These are phyloP conservation scores for Parachaetomium inaequale DNA, from an alignment of 495 filamentous ascomycete species.

Conservation along the genomic window DNA sequence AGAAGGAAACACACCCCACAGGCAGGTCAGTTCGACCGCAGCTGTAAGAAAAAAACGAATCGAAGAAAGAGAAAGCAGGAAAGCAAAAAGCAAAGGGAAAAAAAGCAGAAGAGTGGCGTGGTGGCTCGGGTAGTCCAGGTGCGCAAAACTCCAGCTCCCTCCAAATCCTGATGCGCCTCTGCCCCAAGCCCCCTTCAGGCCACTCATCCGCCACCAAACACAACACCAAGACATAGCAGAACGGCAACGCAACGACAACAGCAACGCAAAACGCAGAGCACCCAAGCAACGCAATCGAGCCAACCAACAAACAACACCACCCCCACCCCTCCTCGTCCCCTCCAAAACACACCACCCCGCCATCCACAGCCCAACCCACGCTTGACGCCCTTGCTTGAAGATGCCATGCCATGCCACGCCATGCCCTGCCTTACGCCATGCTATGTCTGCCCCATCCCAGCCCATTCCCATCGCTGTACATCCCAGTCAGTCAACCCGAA, in stretches of 20 bases:
- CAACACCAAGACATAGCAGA: not conserved
- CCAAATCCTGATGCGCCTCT: not conserved
- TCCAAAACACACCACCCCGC: not conserved
- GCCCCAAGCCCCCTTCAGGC: not conserved
- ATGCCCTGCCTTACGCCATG: not conserved
- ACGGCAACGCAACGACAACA: not conserved
- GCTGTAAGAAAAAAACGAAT: not conserved
- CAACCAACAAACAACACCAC: not conserved
- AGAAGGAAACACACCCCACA: slow-evolving; percentile 1
- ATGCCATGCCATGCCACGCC: not conserved
- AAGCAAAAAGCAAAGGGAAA: not conserved
- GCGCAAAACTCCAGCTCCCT: not conserved
- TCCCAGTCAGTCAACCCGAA: not conserved
- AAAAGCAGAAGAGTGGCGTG: not conserved
- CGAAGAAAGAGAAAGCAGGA: not conserved
- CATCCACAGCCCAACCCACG: not conserved
- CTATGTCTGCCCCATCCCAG: not conserved
- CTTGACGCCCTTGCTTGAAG: not conserved
- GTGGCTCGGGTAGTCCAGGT: not conserved
- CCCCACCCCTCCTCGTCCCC: not conserved
- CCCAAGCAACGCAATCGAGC: not conserved
- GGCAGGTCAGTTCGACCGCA: not conserved
- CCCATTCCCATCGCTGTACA: too few species aligned
- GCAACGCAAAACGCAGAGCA: not conserved
- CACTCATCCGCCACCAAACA: not conserved